A percentile compares a stretch with the other conserved stretches of the same genome.
Evolutionary conservation across 2,329 filamentous ascomycete species (phyloP).

Genomic region (Aspergillus costaricaensis): DNA sequence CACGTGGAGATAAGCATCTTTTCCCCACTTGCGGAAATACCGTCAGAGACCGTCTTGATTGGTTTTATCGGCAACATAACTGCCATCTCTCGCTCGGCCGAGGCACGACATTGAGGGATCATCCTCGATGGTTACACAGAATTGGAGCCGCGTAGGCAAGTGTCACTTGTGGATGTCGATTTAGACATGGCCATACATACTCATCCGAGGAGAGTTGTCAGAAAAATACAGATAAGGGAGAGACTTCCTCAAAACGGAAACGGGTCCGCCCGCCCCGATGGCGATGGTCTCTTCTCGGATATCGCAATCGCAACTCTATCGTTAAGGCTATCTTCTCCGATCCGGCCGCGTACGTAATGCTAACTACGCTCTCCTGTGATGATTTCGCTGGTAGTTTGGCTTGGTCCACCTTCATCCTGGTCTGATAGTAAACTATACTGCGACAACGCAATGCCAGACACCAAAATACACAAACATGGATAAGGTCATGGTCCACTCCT

Average conservation of each 20-base stretch:
- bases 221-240: neutral
- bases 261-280: neutral
- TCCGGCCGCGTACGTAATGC: slow-evolving; percentile 1
- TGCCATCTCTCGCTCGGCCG: no score
- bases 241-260: neutral
- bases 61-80: no score
- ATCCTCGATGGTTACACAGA: no score
- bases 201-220: neutral
- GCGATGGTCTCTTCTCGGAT: neutral
- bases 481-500: neutral
- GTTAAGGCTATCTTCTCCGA: neutral
- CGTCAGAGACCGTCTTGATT: no score
- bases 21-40: no score
- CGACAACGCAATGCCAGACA: no score
- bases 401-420: neutral
- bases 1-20: no score
- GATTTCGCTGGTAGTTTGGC: neutral
- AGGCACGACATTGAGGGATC: no score
- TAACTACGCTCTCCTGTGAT: neutral
- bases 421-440: neutral
- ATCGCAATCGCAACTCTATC: neutral
- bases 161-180: no score
- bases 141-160: no score
- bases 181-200: neutral
- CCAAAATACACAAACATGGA: neutral